phyloP scores from a whole-genome alignment of 2,329 filamentous ascomycete genomes.

The Beauveria australis region DNA sequence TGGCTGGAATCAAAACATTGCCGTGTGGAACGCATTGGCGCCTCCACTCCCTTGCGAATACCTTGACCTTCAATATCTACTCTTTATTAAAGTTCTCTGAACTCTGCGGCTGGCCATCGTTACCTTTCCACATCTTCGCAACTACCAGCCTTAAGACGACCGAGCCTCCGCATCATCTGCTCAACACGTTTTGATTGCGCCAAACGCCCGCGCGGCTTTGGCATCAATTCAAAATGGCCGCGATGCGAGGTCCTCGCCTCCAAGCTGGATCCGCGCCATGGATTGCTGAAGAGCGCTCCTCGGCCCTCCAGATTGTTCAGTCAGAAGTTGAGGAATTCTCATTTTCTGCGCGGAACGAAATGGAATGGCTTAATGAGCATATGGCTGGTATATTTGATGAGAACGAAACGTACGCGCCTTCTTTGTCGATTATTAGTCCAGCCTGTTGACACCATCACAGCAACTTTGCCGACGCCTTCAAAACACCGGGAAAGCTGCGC shows the following conservation, averaged over 20 bases:
- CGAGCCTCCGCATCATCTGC: background rate
- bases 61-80: background rate
- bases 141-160: background rate
- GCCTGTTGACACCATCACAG: conserved; percentile 40
- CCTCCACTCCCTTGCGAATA: background rate
- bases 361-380: conserved; percentile 98
- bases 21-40: conserved; percentile 17
- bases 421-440: background rate
- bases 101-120: background rate
- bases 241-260: conserved; percentile 49
- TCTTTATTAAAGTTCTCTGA: background rate
- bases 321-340: conserved; percentile 89
- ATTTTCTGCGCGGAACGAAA: conserved; percentile 84
- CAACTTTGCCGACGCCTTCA: conserved; percentile 91
- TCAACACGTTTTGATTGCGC: background rate
- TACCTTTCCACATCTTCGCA: background rate
- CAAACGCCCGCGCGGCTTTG: background rate
- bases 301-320: conserved; percentile 65
- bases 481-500: conserved; percentile 76
- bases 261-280: conserved; percentile 77
- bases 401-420: conserved; percentile 62
- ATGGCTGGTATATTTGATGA: conserved; percentile 90
- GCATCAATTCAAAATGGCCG: conserved; percentile 24
- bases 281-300: conserved; percentile 76
- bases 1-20: conserved; percentile 32